These are phyloP conservation scores for Rhizopogon vinicolor DNA, from an alignment of 768 basidiomycete species.

Conservation along the genomic window DNA sequence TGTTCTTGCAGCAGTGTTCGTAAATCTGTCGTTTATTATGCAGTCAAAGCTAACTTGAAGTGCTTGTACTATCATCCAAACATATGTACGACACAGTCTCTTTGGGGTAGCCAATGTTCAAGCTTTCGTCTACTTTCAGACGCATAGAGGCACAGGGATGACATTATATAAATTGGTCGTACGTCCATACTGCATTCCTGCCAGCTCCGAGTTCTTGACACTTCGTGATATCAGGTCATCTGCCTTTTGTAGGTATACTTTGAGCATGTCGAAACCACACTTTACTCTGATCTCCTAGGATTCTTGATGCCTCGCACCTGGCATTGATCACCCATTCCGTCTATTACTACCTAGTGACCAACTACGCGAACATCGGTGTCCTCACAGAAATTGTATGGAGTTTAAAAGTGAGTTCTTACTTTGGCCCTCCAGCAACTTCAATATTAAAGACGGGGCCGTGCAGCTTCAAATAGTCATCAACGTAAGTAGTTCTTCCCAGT, in stretches of 20 bases:
- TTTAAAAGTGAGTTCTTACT: neutral
- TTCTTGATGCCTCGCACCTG: conserved; percentile 32
- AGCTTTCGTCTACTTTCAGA: neutral
- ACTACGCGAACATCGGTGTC: conserved; percentile 25
- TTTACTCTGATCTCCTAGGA: conserved; percentile 15
- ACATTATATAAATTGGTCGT: neutral
- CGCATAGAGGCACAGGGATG: neutral
- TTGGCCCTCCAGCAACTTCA: no score
- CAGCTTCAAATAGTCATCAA: neutral
- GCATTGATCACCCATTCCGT: conserved; percentile 30
- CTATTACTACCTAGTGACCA: conserved; percentile 33
- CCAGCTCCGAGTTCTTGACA: neutral
- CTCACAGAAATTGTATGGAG: conserved; percentile 27
- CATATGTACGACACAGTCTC: neutral
- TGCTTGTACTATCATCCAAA: neutral
- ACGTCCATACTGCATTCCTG: neutral
- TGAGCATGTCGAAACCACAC: neutral
- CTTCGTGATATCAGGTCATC: neutral
- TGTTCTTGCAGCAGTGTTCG: neutral
- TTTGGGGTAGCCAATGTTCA: neutral
- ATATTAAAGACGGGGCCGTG: neutral
- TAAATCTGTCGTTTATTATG: neutral
- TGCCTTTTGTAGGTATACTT: conserved; percentile 4
- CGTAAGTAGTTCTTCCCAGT: neutral
- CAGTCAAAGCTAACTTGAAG: neutral